Evolutionary conservation across 352 stramenopile species (phyloP), one percentile per base, ranked within the genome.

Genomic region (Pythium insidiosum): DNA sequence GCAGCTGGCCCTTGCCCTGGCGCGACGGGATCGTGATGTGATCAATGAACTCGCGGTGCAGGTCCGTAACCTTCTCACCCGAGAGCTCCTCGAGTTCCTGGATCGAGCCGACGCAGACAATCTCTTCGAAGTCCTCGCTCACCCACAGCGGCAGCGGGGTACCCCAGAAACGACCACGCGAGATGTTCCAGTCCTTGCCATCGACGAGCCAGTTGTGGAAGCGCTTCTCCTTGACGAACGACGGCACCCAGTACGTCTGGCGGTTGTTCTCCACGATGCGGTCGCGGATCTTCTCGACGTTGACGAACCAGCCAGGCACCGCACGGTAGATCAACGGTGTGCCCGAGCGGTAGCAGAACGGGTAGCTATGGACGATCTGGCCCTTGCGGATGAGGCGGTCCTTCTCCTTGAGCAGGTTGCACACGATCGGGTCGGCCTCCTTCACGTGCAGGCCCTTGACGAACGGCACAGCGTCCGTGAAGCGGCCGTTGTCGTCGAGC

Each of bases 141-240:
- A 96, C 85, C 97, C 97, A 99, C 43, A 99, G 92, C 28, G 97
- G 97, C 37, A 99, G 85, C 20, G 97, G 97, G 19, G 96, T 99
- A 40, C 97, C 97, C 97, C 97, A 99, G 70, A 99, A 99, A 28
- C 97, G 84, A 44, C 97, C 97, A 40, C 96, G 80, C 38, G 90
- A 98, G 22, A 99, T 87, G 53, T 97, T 97, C 97, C 97, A 99
- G 77, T 99, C 97, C 54, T 97, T 94, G 33, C 96, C 97, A 63
- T 99, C 93, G 0, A 84, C 79, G 25, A 99, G 82, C 97, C 97
- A 99, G 69, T 99, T 99, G 76, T 99, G 96, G 69, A 99, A 99
- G 23, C 97, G 90, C 56, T 98, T 98, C 63, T 99, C 95, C 71
- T 99, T 97, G 24, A 99, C 96, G 38, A 89, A 90, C 50, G 68